A percentile compares a stretch with the other conserved stretches of the same genome.
Evolutionary conservation across 2,329 filamentous ascomycete species (phyloP).

Genomic region (Beauveria scarabaeidicola): DNA sequence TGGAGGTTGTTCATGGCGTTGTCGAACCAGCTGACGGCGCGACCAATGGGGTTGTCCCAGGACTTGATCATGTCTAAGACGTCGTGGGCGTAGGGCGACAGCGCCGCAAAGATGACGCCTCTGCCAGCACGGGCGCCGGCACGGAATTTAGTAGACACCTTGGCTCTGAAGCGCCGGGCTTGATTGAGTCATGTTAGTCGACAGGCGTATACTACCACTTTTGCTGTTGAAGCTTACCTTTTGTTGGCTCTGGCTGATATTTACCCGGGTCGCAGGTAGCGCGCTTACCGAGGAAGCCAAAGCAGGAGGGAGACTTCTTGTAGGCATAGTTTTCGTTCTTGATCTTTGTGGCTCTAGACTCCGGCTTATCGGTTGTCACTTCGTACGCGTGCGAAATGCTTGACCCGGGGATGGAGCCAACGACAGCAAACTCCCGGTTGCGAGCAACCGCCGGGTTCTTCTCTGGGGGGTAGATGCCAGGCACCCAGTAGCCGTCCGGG

Average conservation of each 20-base stretch:
- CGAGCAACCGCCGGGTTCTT: neutral
- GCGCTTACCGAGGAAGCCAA: neutral
- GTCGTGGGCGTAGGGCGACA: no score
- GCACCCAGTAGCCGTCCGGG: conserved; percentile 12
- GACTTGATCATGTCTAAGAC: no score
- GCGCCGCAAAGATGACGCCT: neutral
- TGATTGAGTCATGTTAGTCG: neutral
- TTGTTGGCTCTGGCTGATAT: neutral
- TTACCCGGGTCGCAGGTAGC: neutral
- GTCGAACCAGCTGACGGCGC: neutral
- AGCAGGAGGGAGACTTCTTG: neutral
- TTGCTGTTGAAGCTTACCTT: neutral
- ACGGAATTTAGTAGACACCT: neutral
- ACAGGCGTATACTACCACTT: neutral
- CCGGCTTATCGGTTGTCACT: neutral
- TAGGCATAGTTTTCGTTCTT: neutral
- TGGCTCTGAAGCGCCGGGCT: no score
- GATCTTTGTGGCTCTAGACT: neutral
- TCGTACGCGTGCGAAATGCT: conserved; percentile 1
- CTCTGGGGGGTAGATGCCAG: neutral
- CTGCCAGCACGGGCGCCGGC: neutral
- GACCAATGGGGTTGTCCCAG: no score
- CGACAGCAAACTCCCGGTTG: neutral
- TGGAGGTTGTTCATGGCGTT: neutral
- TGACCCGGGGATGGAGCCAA: neutral